These are phyloP conservation scores for Myriosclerotinia scirpicola DNA, from an alignment of 2,329 filamentous ascomycete species.

Conservation along the genomic window DNA sequence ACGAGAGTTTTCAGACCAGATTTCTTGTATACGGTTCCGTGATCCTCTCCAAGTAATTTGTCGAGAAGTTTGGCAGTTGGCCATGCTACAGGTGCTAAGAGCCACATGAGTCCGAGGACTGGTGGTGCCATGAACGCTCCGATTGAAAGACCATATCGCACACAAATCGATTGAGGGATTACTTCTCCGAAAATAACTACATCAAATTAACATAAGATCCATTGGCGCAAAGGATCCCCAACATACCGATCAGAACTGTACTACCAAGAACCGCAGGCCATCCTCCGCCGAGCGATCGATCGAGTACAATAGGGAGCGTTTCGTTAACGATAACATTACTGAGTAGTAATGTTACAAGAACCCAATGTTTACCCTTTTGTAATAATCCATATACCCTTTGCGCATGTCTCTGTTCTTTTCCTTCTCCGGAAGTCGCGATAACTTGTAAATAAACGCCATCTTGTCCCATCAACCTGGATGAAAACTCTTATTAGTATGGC, in stretches of 20 bases:
- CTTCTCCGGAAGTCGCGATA: conserved; percentile 80
- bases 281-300: conserved; percentile 89
- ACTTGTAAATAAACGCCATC: conserved; percentile 98
- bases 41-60: conserved; percentile 87
- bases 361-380: conserved; percentile 94
- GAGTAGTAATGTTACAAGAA: conserved; percentile 87
- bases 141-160: conserved; percentile 92
- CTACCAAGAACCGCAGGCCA: conserved; percentile 92
- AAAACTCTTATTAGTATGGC: conserved; percentile 23
- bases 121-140: conserved; percentile 90
- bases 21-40: conserved; percentile 97
- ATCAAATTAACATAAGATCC: conserved; percentile 2
- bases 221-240: not conserved
- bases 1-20: conserved; percentile 95
- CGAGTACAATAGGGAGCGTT: conserved; percentile 90
- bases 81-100: conserved; percentile 87
- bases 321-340: conserved; percentile 99
- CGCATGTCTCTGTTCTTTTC: conserved; percentile 83
- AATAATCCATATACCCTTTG: conserved; percentile 76
- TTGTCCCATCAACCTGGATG: conserved; percentile 50
- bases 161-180: conserved; percentile 92
- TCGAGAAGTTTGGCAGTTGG: conserved; percentile 95
- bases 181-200: conserved; percentile 97
- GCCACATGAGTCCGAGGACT: conserved; percentile 86
- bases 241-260: conserved; percentile 86